Evolutionary conservation across 345 rosid species (phyloP).

Genomic region (Luvunga scandens): DNA sequence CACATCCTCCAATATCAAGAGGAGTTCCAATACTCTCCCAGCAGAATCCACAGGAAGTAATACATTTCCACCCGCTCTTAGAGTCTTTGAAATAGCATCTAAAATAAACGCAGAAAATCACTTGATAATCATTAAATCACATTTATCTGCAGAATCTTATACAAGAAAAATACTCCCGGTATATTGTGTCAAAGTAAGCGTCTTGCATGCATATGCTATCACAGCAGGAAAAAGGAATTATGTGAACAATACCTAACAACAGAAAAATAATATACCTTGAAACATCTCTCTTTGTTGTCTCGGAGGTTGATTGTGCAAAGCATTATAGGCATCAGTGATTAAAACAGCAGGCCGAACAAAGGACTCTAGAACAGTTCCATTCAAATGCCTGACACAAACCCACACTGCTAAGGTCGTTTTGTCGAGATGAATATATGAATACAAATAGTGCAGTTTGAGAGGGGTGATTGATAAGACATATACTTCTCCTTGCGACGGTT

Average conservation of each 20-base stretch:
- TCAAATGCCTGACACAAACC: conserved; percentile 76
- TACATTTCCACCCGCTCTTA: conserved; percentile 85
- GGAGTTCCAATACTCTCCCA: conserved; percentile 89
- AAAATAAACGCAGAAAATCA: conserved; percentile 5
- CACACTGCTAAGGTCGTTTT: conserved; percentile 4
- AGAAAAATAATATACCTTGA: conserved; percentile 43
- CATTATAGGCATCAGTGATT: conserved; percentile 91
- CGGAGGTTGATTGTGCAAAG: conserved; percentile 75
- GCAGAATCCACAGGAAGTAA: conserved; percentile 89
- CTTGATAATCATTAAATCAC: background rate
- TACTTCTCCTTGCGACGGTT: conserved; percentile 97
- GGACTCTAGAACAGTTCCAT: conserved; percentile 91
- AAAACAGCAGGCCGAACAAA: conserved; percentile 95
- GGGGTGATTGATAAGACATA: conserved; percentile 15
- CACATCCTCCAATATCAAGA: conserved; percentile 90
- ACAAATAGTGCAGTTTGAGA: background rate
- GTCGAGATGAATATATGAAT: background rate
- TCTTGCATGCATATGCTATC: background rate
- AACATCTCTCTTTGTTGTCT: conserved; percentile 77
- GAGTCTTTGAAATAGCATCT: conserved; percentile 69
- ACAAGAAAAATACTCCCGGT: conserved; percentile 9
- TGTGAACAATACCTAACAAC: background rate
- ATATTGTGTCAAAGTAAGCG: background rate
- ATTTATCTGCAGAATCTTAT: conserved; percentile 16
- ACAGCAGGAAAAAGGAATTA: background rate